Evolutionary conservation across 148 eudicot species (phyloP), one percentile per base, ranked within the genome.

Genomic region (Mesembryanthemum crystallinum): DNA sequence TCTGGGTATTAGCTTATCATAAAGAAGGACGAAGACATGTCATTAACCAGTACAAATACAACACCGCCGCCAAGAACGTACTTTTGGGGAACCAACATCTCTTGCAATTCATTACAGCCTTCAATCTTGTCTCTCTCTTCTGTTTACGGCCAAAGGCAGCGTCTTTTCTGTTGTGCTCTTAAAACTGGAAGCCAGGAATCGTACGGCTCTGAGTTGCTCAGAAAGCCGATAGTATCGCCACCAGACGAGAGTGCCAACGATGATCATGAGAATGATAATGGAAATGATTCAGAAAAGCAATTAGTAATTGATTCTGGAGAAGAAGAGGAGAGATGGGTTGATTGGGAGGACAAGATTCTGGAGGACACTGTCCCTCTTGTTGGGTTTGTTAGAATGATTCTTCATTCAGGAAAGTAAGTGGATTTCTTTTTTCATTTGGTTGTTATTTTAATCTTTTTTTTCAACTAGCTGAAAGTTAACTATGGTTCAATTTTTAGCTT

Each of bases 321-420:
- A 0, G 79, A 59, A 0, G 85, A 73, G 49, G 95, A 85, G 67
- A 78, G 76, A 21, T 85, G 89, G 83, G 77, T 81, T 57, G 83
- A 90, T 85, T 94, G 95, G 97, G 96, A 95, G 75, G 94, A 92
- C 72, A 86, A 84, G 83, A 95, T 95, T 81, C 82, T 92, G 79
- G 88, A 88, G 82, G 96, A 86, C 29, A 94, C 97, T 60, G 96
- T 90, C 49, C 98, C 98, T 2, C 88, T 94, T 61, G 98, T 92
- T 81, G 96, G 96, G 20, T 88, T 92, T 76, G 96, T 87, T 27
- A 85, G 96, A 77, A 94, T 90, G 97, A 79, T 94, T 94, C 96
- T 94, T 82, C 97, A 92, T 84, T 90, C 97, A 23, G 93, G 96
- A 74, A 92, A 84, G 98, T 92, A 79, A 78, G 89, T 18, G 14